A percentile compares a stretch with the other conserved stretches of the same genome.
Conservation (phyloP, 768 basidiomycete species). For the Dacryopinax spathularia region DNA sequence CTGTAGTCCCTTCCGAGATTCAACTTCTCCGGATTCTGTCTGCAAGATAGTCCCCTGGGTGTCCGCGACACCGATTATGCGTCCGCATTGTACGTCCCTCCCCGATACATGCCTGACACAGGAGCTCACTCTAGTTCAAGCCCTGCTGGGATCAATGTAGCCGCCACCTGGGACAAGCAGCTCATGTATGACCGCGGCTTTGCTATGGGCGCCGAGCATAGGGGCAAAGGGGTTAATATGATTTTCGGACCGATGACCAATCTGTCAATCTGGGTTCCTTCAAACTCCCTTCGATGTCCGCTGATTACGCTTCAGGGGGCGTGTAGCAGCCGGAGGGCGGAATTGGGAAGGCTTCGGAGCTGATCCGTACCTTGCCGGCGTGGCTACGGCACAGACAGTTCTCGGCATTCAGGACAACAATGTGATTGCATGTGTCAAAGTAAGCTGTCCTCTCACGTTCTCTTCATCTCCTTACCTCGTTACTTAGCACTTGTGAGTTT, state of each 20-base stretch:
- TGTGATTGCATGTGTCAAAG: not conserved
- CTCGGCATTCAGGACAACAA: slow-evolving; percentile 52
- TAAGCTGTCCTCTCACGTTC: not conserved
- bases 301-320: not conserved
- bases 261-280: not conserved
- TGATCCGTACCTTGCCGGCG: slow-evolving; percentile 72
- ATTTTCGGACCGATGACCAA: not conserved
- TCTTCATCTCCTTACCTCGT: slow-evolving; percentile 50
- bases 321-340: slow-evolving; percentile 41
- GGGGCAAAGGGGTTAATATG: slow-evolving; percentile 70
- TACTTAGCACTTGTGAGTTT: slow-evolving; percentile 41
- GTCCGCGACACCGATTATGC: not conserved
- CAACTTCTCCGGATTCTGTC: not conserved
- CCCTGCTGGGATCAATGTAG: not conserved
- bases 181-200: slow-evolving; percentile 63
- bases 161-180: slow-evolving; percentile 44
- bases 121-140: not conserved
- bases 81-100: not conserved
- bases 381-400: slow-evolving; percentile 56
- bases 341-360: slow-evolving; percentile 87
- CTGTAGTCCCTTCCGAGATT: not conserved
- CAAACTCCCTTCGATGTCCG: not conserved
- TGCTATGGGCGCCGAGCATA: slow-evolving; percentile 71
- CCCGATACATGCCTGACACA: not conserved
- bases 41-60: not conserved